Evolutionary conservation across 345 rosid genomes (phyloP), one percentile per base, ranked within the genome.

Genomic region (Eucalyptus albens): DNA sequence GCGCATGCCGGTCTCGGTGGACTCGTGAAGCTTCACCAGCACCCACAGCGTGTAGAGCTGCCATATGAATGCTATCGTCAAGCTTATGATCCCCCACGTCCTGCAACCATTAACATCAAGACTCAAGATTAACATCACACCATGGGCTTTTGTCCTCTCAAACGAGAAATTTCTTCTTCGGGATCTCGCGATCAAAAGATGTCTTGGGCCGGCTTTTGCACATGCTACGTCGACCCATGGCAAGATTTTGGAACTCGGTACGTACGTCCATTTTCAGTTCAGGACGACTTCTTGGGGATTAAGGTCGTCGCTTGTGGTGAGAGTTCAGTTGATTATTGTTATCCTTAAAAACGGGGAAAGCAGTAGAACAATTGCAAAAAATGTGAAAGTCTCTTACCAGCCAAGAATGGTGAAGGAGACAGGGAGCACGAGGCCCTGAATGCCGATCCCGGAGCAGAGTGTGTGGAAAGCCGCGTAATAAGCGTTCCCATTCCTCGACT

Each of bases 41-140:
- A 91, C 37, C 91, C 91, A 92, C 40, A 91, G 88, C 11, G 93
- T 92, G 62, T 92, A 92, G 17, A 93, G 89, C 55, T 93, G 92
- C 94, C 94, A 92, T 3, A 88, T 5, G 87, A 89, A 93, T 47
- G 92, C 93, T 47, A 91, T 40, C 12, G 89, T 88, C 90, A 93
- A 89, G 87, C 93, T 90, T 67, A 91, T 88, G 88, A 91, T 31
- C 50, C 89, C 92, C 92, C 90, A 92, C 12, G 88, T 80, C 91
- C 92, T 90, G 51, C 56, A 83, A 11, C 86, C 47, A 77, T 77
- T 2, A 21, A 40, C 83, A 21, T 77, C 83, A 37, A 77, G 9
- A 37, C 83, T 77, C 15, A 37, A 77, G 47, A 37, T 77, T 77
- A 37, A 40, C 83, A 77, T 77, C 33, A 12, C 31, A 33, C 31